Percentiles rank a stretch among this genome's conserved stretches.
Conservation (phyloP, 371 early-diverging fungal species). For the Basidiobolus meristosporus region DNA sequence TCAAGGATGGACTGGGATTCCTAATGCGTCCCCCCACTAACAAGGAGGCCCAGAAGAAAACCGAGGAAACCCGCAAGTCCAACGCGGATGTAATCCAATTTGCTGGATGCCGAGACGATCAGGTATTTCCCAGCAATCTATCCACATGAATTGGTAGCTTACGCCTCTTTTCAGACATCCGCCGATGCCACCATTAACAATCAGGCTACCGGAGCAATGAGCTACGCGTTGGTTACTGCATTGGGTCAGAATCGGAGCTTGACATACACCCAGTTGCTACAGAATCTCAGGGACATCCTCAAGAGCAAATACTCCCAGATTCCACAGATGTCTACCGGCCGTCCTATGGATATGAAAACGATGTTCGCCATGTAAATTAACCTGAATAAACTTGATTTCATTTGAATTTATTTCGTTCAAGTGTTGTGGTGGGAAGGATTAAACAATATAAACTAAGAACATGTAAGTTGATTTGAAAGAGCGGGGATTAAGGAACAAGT, state of each 20-base stretch:
- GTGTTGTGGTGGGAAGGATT: too few relatives aligned
- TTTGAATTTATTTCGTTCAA: too few relatives aligned
- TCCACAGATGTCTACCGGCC: constrained; percentile 44
- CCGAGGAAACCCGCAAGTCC: not conserved
- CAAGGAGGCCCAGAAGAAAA: not conserved
- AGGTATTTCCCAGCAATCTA: too few relatives aligned
- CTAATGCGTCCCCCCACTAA: constrained; percentile 15
- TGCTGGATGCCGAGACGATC: constrained; percentile 30
- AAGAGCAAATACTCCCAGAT: constrained; percentile 35
- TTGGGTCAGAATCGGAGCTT: constrained; percentile 3
- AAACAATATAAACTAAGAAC: too few relatives aligned
- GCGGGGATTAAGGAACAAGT: too few relatives aligned
- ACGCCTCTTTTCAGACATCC: constrained; percentile 38
- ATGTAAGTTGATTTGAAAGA: too few relatives aligned
- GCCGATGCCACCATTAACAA: constrained; percentile 51
- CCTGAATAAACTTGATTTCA: not conserved
- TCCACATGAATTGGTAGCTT: too few relatives aligned
- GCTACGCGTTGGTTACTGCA: constrained; percentile 5
- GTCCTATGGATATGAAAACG: constrained; percentile 28
- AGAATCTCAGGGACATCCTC: constrained; percentile 24
- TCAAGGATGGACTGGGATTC: constrained; percentile 10
- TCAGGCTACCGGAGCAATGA: constrained; percentile 65
- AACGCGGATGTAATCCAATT: constrained; percentile 70
- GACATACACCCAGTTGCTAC: constrained; percentile 38
- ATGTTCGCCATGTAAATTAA: constrained; percentile 4